These are phyloP conservation scores for Panellus pusillus DNA, from an alignment of 768 basidiomycete genomes.

Conservation along the genomic window DNA sequence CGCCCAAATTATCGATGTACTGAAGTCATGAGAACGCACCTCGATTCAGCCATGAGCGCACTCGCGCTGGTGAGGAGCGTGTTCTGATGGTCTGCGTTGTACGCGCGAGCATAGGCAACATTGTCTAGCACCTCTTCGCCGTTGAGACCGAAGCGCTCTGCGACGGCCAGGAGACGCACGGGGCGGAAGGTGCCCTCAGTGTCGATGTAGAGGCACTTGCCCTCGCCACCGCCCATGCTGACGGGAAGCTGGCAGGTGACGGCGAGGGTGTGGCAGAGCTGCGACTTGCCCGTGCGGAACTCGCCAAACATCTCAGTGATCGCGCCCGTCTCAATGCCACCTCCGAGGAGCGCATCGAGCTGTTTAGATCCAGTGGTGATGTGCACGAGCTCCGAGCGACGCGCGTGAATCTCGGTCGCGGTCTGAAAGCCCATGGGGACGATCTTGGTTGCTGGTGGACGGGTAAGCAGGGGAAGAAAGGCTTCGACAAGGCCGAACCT, in stretches of 20 bases:
- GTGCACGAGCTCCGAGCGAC: constrained; percentile 91
- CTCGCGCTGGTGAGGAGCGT: constrained; percentile 87
- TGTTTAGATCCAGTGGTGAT: constrained; percentile 97
- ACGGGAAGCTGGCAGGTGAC: constrained; percentile 98
- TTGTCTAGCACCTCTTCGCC: constrained; percentile 99
- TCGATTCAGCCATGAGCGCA: constrained; percentile 98
- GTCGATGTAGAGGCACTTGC: constrained; percentile 98
- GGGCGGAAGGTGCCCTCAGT: constrained; percentile 99
- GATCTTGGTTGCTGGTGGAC: constrained; percentile 54
- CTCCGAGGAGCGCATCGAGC: constrained; percentile 92
- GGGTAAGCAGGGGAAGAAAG: constrained; percentile 3
- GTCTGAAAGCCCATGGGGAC: constrained; percentile 98
- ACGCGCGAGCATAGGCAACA: constrained; percentile 96
- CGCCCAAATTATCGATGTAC: constrained; percentile 23
- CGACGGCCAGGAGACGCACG: constrained; percentile 89
- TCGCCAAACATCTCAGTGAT: constrained; percentile 99
- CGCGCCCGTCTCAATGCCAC: constrained; percentile 96
- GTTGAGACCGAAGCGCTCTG: constrained; percentile 94
- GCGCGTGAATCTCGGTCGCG: constrained; percentile 95
- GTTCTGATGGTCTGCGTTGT: constrained; percentile 97
- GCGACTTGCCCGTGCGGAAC: constrained; percentile 97
- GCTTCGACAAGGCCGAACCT: constrained; percentile 51
- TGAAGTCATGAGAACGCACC: constrained; percentile 49
- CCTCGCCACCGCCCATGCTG: constrained; percentile 98
- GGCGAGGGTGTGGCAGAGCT: constrained; percentile 96